Evolutionary conservation across 2,329 filamentous ascomycete genomes (phyloP), one percentile per base, ranked within the genome.

Genomic region (Colletotrichum costaricense): DNA sequence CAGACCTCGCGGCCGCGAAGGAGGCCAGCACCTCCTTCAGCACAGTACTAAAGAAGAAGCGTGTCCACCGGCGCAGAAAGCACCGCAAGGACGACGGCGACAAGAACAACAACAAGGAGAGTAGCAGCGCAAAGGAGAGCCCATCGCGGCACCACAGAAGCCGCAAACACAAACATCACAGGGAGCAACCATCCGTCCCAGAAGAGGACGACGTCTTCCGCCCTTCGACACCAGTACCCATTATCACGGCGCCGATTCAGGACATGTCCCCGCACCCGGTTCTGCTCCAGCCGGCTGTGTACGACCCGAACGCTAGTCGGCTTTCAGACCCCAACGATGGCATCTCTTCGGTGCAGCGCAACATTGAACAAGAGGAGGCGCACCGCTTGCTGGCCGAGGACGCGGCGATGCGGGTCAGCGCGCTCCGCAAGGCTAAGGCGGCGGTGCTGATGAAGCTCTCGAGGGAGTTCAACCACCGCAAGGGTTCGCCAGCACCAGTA

Each of bases 401-500:
- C 76, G 84, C 87, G 3, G 86, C 86, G 9, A 86, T 88, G 67
- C 86, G 90, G 69, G 84, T 84, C 5, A 88, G 84, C 75, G 88
- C 89, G 11, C 82, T 93, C 63, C 85, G 86, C 77, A 87, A 88
- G 72, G 91, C 90, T 42, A 90, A 89, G 78, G 89, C 90, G 75
- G 88, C 89, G 0, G 90, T 93, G 14, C 82, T 92, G 67, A 86
- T 84, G 73, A 91, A 91, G 76, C 85, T 92, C 63, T 88, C 85
- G 76, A 85, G 85, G 68, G 88, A 91, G 78, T 91, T 87, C 67
- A 74, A 33, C 70, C 73, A 33, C 35, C 69, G 66, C 54, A 76
- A 67, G 28, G 33, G 54, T 62, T 55, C 42, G n/a, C 33, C 69
- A 73, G 57, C 75, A 75, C 67, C 73, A 59, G 76, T 5, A 64